Evolutionary conservation across 2,329 filamentous ascomycete species (phyloP).

Genomic region (Plenodomus biglobosus): DNA sequence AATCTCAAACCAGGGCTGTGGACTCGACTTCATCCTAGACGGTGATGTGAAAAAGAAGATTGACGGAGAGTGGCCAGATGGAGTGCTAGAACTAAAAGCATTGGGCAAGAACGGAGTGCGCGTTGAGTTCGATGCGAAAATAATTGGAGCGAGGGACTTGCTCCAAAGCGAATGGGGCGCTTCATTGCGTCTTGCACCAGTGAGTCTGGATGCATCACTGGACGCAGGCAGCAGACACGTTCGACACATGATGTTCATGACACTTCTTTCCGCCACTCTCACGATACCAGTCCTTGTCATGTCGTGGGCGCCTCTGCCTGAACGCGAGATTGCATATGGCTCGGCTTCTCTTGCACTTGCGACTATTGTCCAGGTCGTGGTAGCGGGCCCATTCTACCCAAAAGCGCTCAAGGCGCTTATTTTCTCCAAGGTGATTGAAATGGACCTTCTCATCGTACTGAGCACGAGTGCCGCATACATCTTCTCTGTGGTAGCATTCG

Average conservation of each 20-base stretch:
- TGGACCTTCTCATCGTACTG: conserved; percentile 55
- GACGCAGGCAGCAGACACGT: conserved; percentile 58
- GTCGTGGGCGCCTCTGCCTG: conserved; percentile 65
- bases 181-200: conserved; percentile 49
- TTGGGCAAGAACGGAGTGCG: conserved; percentile 32
- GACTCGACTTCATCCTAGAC: conserved; percentile 22
- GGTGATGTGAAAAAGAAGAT: conserved; percentile 10
- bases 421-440: conserved; percentile 63
- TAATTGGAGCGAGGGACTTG: conserved; percentile 54
- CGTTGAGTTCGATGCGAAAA: conserved; percentile 52
- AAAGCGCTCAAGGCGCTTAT: conserved; percentile 63
- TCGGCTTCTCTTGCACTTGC: conserved; percentile 63
- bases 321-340: conserved; percentile 51
- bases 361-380: conserved; percentile 64
- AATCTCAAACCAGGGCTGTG: conserved; percentile 27
- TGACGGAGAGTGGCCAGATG: conserved; percentile 25
- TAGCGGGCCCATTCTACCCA: conserved; percentile 69
- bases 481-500: conserved; percentile 49
- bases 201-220: conserved; percentile 50
- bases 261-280: conserved; percentile 38
- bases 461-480: neutral
- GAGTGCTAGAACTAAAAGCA: conserved; percentile 19
- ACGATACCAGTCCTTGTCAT: conserved; percentile 59
- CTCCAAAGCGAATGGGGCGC: conserved; percentile 39
- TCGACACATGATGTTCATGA: conserved; percentile 50